These are phyloP conservation scores for Aspergillus saccharolyticus DNA, from an alignment of 495 filamentous ascomycete genomes.

Conservation along the genomic window DNA sequence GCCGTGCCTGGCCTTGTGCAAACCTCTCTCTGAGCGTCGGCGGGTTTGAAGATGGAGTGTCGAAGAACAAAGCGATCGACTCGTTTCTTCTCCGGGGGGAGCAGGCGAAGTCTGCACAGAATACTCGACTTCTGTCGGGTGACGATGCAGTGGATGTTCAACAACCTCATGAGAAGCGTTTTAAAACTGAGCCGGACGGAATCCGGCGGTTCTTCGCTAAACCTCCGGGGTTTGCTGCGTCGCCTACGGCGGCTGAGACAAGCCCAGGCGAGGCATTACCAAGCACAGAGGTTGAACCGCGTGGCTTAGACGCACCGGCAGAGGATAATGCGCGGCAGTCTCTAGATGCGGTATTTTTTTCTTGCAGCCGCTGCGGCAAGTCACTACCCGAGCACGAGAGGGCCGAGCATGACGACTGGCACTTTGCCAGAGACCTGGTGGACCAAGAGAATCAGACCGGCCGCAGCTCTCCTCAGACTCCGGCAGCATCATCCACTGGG, in stretches of 20 bases:
- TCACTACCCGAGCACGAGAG: slow-evolving; percentile 50
- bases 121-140: slow-evolving; percentile 13
- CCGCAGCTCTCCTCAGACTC: slow-evolving; percentile 20
- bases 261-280: slow-evolving; percentile 7
- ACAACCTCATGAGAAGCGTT: slow-evolving; percentile 26
- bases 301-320: not conserved
- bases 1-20: slow-evolving; percentile 77
- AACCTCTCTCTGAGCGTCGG: slow-evolving; percentile 80
- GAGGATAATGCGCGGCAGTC: not conserved
- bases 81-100: slow-evolving; percentile 77
- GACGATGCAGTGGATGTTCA: slow-evolving; percentile 7
- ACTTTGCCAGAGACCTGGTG: slow-evolving; percentile 85
- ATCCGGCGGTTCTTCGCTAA: slow-evolving; percentile 36
- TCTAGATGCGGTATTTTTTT: slow-evolving; percentile 42
- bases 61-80: slow-evolving; percentile 79
- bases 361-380: slow-evolving; percentile 63
- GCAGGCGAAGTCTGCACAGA: slow-evolving; percentile 53
- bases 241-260: slow-evolving; percentile 3
- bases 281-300: not conserved
- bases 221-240: slow-evolving; percentile 10
- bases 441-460: slow-evolving; percentile 48
- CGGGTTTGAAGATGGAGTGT: slow-evolving; percentile 84
- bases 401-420: slow-evolving; percentile 88
- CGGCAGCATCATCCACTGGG: slow-evolving; percentile 20
- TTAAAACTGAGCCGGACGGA: slow-evolving; percentile 29